phyloP scores from a whole-genome alignment of 176 grass and related monocot species.

The Aegilops bicornis region DNA sequence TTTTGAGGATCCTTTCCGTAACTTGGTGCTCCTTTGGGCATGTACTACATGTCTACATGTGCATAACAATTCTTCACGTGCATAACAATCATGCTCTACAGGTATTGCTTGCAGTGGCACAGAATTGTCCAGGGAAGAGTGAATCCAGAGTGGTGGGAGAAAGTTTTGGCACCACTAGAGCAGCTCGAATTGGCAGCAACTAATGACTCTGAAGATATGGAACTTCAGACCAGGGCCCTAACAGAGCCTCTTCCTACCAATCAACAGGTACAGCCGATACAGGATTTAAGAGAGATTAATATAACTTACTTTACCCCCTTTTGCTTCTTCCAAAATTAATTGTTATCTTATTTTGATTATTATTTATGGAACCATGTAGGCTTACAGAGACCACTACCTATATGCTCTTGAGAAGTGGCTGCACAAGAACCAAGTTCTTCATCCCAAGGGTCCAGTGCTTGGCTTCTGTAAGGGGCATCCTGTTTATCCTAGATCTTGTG shows the following conservation, averaged over 20 bases:
- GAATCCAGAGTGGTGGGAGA: constrained; percentile 80
- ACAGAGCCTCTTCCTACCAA: constrained; percentile 95
- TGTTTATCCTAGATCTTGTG: constrained; percentile 84
- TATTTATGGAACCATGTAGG: constrained; percentile 49
- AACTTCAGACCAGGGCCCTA: constrained; percentile 82
- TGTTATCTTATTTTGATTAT: constrained; percentile 8
- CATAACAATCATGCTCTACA: constrained; percentile 26
- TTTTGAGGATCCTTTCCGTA: background rate
- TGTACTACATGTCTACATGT: background rate
- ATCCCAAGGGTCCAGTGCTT: constrained; percentile 82
- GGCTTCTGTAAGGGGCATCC: constrained; percentile 85
- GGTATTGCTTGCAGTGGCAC: constrained; percentile 95
- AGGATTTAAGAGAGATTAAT: constrained; percentile 18
- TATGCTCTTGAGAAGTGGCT: constrained; percentile 94
- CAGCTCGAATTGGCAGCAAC: constrained; percentile 62
- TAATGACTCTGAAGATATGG: constrained; percentile 72
- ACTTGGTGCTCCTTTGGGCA: background rate
- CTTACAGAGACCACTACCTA: constrained; percentile 84
- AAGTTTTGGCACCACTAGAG: constrained; percentile 71
- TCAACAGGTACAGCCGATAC: constrained; percentile 61
- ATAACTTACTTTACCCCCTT: background rate
- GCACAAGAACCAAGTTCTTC: constrained; percentile 82
- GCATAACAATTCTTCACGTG: constrained; percentile 21
- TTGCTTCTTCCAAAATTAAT: constrained; percentile 15
- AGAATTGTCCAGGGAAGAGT: constrained; percentile 68